A percentile compares a stretch with the other conserved stretches of the same genome.
phyloP scores from a whole-genome alignment of 1,139 yeast species.

The Eremothecium coryli region DNA sequence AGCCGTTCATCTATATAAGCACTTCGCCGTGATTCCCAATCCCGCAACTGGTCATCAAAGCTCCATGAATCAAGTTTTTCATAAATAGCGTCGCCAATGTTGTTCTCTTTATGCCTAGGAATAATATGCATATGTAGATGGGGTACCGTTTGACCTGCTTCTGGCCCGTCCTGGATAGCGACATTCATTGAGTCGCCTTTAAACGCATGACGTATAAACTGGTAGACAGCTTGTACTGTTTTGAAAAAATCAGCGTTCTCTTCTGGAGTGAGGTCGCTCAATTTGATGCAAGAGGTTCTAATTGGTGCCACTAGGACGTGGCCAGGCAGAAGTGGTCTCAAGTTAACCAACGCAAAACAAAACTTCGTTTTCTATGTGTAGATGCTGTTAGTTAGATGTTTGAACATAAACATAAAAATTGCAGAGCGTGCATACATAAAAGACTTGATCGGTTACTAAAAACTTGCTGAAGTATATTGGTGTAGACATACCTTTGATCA shows the following conservation, averaged over 20 bases:
- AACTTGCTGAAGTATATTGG: slow-evolving; percentile 28
- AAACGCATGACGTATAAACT: slow-evolving; percentile 53
- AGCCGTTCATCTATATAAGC: slow-evolving; percentile 18
- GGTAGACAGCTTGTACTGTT: slow-evolving; percentile 63
- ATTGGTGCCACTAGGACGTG: slow-evolving; percentile 82
- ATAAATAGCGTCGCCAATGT: slow-evolving; percentile 67
- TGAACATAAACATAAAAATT: background rate
- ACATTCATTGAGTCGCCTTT: slow-evolving; percentile 76
- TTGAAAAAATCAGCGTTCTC: slow-evolving; percentile 73
- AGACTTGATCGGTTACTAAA: slow-evolving; percentile 29
- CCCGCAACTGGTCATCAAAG: slow-evolving; percentile 33
- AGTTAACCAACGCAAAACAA: slow-evolving; percentile 76
- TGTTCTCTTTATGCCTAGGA: slow-evolving; percentile 62
- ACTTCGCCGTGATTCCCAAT: slow-evolving; percentile 28
- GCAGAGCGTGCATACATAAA: slow-evolving; percentile 21
- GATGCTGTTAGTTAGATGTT: slow-evolving; percentile 1
- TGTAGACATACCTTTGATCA: too few relatives aligned
- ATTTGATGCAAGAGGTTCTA: slow-evolving; percentile 47
- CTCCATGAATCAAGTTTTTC: slow-evolving; percentile 47
- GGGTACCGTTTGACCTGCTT: slow-evolving; percentile 90
- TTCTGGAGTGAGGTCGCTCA: slow-evolving; percentile 58
- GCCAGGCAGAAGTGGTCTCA: slow-evolving; percentile 86
- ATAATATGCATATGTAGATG: slow-evolving; percentile 90
- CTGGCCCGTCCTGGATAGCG: slow-evolving; percentile 92
- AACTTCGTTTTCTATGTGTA: slow-evolving; percentile 42